Base-by-base conservation (phyloP, 495 filamentous ascomycete genomes). In the Astrothelium subdiscretum region DNA sequence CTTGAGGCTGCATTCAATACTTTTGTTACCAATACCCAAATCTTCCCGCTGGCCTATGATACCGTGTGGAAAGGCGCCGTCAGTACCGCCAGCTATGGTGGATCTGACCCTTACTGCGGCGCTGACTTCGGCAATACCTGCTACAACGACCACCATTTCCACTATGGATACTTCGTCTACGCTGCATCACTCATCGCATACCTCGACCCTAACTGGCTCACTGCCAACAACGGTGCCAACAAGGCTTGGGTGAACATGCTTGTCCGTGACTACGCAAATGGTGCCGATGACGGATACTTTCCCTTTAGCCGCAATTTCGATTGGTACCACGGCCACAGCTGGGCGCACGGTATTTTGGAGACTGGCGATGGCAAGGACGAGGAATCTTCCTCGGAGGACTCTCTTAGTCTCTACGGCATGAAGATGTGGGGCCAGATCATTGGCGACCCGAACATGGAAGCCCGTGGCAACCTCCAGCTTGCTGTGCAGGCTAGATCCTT, bases 131-230 rank as follows among this genome's bases (percentile, higher is more conserved):
- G 90, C 59, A 91, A 92, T 68, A 85, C 85, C 1, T 84, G 83
- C 64, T 96, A 96, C 78, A 96, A 96, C 69, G 94, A 98, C 69
- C 95, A 97, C 69, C 95, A 98, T 72, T 98, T 98, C 76, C 95
- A 96, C 69, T 88, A 83, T 65, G 79, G 87, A 35, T 97, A 98
- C 72, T 95, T 95, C 74, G 86, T 98, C 71, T 90, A 89, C 63
- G 81, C 91, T 0, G 94, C 91, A 10, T 88, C 94, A 10, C 82
- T 94, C 52, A 91, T 97, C 58, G 92, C 83, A 10, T 78, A 86
- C 60, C 80, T 96, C 1, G 92, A 97, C 60, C 83, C 86, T 0
- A 70, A 66, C 29, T 98, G 92, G 92, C 74, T 94, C 27, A 54
- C 48, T 8, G 48, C 29, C 48, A 62, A 22, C 60, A 72, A 18